phyloP scores from a whole-genome alignment of 2,329 filamentous ascomycete genomes.

The Tothia fuscella region DNA sequence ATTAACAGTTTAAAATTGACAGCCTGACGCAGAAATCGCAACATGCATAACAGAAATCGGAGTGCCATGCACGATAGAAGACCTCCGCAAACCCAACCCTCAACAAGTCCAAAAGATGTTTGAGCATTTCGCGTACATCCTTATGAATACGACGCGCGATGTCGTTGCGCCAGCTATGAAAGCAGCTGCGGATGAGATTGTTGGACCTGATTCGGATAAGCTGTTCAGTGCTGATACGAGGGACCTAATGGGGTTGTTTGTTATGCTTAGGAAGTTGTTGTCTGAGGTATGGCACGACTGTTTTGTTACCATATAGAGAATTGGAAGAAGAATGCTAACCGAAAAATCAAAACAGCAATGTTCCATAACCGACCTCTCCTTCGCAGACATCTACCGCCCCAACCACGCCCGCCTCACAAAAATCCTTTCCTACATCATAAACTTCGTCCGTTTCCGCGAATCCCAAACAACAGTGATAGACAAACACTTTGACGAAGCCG shows the following conservation, averaged over 20 bases:
- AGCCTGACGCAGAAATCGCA: constrained; percentile 70
- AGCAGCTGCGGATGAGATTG: constrained; percentile 78
- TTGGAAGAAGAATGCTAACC: not conserved
- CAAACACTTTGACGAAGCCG: constrained; percentile 83
- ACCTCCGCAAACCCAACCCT: constrained; percentile 88
- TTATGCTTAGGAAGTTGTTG: constrained; percentile 67
- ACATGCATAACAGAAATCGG: constrained; percentile 96
- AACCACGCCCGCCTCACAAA: constrained; percentile 83
- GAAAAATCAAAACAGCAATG: constrained; percentile 47
- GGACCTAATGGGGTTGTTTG: constrained; percentile 93
- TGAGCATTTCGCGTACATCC: constrained; percentile 89
- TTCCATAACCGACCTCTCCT: constrained; percentile 85
- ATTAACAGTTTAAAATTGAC: constrained; percentile 12
- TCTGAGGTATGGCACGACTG: constrained; percentile 51
- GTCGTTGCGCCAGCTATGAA: constrained; percentile 92
- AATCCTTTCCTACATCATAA: constrained; percentile 96
- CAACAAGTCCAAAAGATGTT: constrained; percentile 95
- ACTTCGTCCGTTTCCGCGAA: constrained; percentile 95
- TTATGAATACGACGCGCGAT: constrained; percentile 87
- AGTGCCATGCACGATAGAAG: constrained; percentile 72
- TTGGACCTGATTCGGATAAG: constrained; percentile 65
- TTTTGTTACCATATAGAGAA: not conserved
- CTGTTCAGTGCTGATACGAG: constrained; percentile 76
- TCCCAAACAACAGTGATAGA: constrained; percentile 83
- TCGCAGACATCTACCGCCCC: constrained; percentile 81